Evolutionary conservation across 2,329 filamentous ascomycete species (phyloP).

Genomic region (Colletotrichum tropicicola): DNA sequence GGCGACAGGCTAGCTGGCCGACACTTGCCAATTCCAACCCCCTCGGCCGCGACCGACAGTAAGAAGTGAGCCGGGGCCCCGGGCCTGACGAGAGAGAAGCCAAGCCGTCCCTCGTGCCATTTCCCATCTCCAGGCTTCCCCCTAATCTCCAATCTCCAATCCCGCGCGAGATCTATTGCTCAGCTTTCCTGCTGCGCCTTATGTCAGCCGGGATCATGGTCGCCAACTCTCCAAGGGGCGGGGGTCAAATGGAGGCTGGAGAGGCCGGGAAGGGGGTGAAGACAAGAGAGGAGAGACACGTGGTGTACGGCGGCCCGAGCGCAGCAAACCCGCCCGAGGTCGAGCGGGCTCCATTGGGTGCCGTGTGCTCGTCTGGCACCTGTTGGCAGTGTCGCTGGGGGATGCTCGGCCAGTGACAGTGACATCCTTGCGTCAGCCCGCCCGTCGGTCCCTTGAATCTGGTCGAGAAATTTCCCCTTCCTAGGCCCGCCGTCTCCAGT

Average conservation of each 20-base stretch:
- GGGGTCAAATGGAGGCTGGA: slow-evolving; percentile 3
- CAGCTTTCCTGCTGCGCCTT: slow-evolving; percentile 13
- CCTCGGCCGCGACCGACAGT: neutral
- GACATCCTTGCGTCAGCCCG: no score
- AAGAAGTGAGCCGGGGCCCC: neutral
- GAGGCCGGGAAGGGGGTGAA: neutral
- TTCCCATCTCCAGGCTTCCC: neutral
- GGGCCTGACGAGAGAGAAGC: neutral
- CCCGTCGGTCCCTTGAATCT: no score
- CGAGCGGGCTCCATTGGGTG: slow-evolving; percentile 1
- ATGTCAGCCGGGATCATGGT: slow-evolving; percentile 19
- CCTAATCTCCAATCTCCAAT: slow-evolving; percentile 23
- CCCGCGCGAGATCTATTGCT: slow-evolving; percentile 13
- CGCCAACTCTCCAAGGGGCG: neutral
- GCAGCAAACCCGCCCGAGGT: neutral
- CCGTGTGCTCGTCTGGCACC: neutral
- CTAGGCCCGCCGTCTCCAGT: slow-evolving; percentile 10
- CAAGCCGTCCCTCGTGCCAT: slow-evolving; percentile 17
- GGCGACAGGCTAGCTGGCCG: neutral
- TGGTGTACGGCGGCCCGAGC: slow-evolving; percentile 12
- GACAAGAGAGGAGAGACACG: slow-evolving; percentile 9
- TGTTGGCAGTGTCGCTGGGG: neutral
- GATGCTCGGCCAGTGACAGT: no score
- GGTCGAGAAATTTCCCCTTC: neutral
- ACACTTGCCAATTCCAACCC: neutral